Evolutionary conservation across 108 stramenopile species (phyloP).

Genomic region (Nitzschia sp.): DNA sequence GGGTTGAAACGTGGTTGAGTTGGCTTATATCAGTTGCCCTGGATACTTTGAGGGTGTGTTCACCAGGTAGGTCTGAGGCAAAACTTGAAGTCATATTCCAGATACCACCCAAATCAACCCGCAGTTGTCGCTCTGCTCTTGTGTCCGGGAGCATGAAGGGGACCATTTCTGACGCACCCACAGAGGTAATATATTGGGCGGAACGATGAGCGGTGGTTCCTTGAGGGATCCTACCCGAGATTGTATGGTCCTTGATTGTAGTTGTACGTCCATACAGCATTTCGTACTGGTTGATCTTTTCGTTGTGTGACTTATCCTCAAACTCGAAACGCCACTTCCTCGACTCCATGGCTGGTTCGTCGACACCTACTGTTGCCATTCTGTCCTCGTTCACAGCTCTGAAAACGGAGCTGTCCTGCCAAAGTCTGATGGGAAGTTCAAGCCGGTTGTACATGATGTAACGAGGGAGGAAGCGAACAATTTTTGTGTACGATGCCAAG

Average conservation of each 20-base stretch:
- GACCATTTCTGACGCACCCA: slow-evolving; percentile 50
- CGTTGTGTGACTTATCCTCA: slow-evolving; percentile 18
- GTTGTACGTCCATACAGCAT: slow-evolving; percentile 56
- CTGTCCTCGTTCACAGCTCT: slow-evolving; percentile 49
- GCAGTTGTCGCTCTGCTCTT: slow-evolving; percentile 67
- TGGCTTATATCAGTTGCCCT: slow-evolving; percentile 60
- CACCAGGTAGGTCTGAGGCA: slow-evolving; percentile 64
- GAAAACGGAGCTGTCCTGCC: slow-evolving; percentile 88
- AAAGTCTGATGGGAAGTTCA: slow-evolving; percentile 65
- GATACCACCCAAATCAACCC: slow-evolving; percentile 63
- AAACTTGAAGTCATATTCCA: slow-evolving; percentile 79
- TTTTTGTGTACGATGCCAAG: slow-evolving; percentile 89
- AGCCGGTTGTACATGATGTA: slow-evolving; percentile 87
- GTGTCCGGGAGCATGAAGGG: slow-evolving; percentile 85
- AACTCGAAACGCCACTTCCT: slow-evolving; percentile 50
- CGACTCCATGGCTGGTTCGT: slow-evolving; percentile 15
- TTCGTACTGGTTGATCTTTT: slow-evolving; percentile 65
- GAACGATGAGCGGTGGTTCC: slow-evolving; percentile 74
- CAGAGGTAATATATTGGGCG: slow-evolving; percentile 65
- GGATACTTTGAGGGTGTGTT: slow-evolving; percentile 53
- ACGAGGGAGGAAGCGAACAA: slow-evolving; percentile 89
- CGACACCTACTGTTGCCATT: slow-evolving; percentile 9
- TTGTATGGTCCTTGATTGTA: slow-evolving; percentile 10
- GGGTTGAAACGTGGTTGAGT: slow-evolving; percentile 67
- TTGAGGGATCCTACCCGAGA: slow-evolving; percentile 16